These are phyloP conservation scores for Capsella rubella DNA, from an alignment of 441 rosid species.

Conservation along the genomic window DNA sequence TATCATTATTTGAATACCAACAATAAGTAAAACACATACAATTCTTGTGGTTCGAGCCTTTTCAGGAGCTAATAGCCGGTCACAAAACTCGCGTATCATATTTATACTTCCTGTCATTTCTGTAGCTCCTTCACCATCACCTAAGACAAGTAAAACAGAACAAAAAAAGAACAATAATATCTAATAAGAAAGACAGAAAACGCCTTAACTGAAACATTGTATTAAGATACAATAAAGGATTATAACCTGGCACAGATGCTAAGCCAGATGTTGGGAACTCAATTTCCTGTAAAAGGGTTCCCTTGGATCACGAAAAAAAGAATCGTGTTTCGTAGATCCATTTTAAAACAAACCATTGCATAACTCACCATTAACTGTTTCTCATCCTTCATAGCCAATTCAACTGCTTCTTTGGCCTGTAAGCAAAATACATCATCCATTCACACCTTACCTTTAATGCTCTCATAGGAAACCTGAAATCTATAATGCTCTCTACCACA, in stretches of 20 bases:
- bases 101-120: slow-evolving; percentile 96
- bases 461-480: slow-evolving; percentile 17
- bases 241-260: slow-evolving; percentile 84
- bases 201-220: neutral
- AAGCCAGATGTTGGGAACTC: slow-evolving; percentile 97
- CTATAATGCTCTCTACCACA: slow-evolving; percentile 3
- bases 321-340: slow-evolving; percentile 31
- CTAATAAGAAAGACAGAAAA: slow-evolving; percentile 10
- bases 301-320: slow-evolving; percentile 36
- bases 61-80: slow-evolving; percentile 64
- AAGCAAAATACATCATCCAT: slow-evolving; percentile 32
- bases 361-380: slow-evolving; percentile 82
- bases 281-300: slow-evolving; percentile 70
- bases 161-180: neutral
- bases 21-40: slow-evolving; percentile 49
- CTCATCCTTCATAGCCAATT: slow-evolving; percentile 67
- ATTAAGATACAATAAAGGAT: neutral
- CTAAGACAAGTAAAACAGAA: slow-evolving; percentile 44
- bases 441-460: slow-evolving; percentile 19
- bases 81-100: slow-evolving; percentile 85
- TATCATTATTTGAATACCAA: neutral
- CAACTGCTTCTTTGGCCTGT: slow-evolving; percentile 81
- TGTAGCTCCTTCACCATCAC: slow-evolving; percentile 96
- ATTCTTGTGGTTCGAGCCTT: slow-evolving; percentile 77
- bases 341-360: slow-evolving; percentile 12